Evolutionary conservation across 2,329 filamentous ascomycete genomes (phyloP).

Genomic region (Ascochyta lentis): DNA sequence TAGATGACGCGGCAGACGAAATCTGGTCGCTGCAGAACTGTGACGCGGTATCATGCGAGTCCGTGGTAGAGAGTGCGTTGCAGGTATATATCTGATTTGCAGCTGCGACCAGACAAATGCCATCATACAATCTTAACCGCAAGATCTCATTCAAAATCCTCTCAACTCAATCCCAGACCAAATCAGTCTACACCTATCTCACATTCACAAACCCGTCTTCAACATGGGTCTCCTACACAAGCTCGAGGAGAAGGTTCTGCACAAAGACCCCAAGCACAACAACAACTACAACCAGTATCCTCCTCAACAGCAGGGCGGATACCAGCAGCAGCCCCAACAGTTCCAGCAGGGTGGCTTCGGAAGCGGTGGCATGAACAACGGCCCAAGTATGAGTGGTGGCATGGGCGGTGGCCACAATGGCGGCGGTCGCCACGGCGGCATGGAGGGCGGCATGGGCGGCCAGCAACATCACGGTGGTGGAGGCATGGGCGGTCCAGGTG

Average conservation of each 20-base stretch:
- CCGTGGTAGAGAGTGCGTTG: not conserved
- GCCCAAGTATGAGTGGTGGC: not conserved
- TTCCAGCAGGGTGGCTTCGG: not conserved
- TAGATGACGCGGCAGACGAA: not conserved
- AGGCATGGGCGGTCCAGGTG: not conserved
- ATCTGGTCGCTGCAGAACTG: not conserved
- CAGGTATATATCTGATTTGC: not conserved
- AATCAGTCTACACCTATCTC: not conserved
- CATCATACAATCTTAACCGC: not conserved
- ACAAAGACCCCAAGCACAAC: conserved; percentile 2
- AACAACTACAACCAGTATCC: not conserved
- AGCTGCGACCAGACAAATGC: not conserved
- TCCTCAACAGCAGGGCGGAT: not conserved
- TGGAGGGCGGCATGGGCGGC: not conserved
- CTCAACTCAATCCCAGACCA: too few species aligned
- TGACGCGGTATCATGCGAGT: not conserved
- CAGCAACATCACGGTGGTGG: not conserved
- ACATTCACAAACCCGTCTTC: not conserved
- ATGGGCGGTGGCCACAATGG: not conserved
- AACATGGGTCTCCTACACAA: conserved; percentile 6
- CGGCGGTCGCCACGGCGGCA: not conserved
- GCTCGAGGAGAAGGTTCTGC: conserved; percentile 7
- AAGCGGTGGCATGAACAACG: not conserved
- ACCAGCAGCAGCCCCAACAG: not conserved
- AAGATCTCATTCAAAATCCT: too few species aligned